Base-by-base conservation (phyloP, 352 stramenopile species). In the Phytopythium ostracodes region DNA sequence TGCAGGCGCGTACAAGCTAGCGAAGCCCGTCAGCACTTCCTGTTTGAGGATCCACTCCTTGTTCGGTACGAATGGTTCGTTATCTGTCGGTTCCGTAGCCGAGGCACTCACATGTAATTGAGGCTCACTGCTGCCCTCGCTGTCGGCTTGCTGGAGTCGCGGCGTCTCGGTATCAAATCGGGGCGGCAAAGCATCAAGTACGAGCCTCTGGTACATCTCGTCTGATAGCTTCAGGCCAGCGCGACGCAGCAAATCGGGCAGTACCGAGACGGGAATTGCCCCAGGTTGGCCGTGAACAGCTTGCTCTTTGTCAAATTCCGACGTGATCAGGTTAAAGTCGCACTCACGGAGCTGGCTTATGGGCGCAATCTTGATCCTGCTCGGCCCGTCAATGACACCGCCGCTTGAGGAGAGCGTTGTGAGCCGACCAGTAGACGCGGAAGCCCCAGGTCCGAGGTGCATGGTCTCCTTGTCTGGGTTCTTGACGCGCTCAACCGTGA, bases 331-430 rank as follows among this genome's bases (percentile, higher is more conserved):
- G 6, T 70, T 59, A 59, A 86, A 90, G 38, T 91, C 81, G n/a
- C 44, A 60, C 51, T 86, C 76, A 4, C 79, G 72, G 0, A 92
- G 70, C 42, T 89, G 73, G 42, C 80, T 91, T 59, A 89, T 92
- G 4, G 69, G 62, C 1, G 84, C 68, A n/a, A 91, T 70, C 35
- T 88, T 74, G 20, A 92, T 59, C 47, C 63, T 75, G 18, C 53
- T 76, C 0, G 84, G 84, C 0, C 81, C 84, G 61, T 91, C 79
- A 38, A 92, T 79, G 27, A 91, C 81, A 8, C 77, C 72, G 11
- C 74, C 76, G 57, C 60, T 77, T 7, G 67, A 27, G 0, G 73
- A 74, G 2, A 89, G 63, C 44, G 79, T 91, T 6, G 77, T 91
- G 17, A 92, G 60, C 0, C 77, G 62, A 31, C 71, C 78, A 25